Evolutionary conservation across 352 stramenopile genomes (phyloP).

Genomic region (Globisporangium echinulatum): DNA sequence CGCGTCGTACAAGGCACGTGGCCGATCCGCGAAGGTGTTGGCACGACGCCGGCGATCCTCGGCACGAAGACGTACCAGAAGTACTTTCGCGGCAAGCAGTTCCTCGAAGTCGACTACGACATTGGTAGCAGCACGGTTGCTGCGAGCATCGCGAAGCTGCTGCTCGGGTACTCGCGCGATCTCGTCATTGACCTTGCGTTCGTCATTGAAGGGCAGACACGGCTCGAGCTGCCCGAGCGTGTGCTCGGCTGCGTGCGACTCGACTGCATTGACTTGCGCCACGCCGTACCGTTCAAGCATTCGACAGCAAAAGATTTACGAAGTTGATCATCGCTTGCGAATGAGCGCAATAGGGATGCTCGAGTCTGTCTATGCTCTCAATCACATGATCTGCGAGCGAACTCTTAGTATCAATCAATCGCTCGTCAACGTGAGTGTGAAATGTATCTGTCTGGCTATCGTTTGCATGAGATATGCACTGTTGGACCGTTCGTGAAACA

Average conservation of each 20-base stretch:
- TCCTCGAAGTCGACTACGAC: conserved; percentile 75
- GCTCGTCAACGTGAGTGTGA: no score
- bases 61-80: conserved; percentile 85
- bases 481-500: no score
- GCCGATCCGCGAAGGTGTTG: conserved; percentile 82
- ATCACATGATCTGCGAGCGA: no score
- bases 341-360: no score
- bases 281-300: conserved; percentile 42
- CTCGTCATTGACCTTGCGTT: conserved; percentile 82
- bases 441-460: no score
- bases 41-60: conserved; percentile 86
- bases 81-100: conserved; percentile 66
- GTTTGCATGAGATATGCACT: no score
- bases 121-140: conserved; percentile 73
- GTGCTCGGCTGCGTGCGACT: conserved; percentile 67
- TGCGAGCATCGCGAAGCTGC: conserved; percentile 57
- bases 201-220: conserved; percentile 67
- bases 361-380: no score
- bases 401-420: no score
- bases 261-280: conserved; percentile 49
- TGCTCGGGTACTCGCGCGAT: conserved; percentile 57
- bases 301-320: conserved; percentile 5
- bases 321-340: background rate
- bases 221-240: conserved; percentile 67
- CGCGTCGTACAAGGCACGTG: conserved; percentile 87